Base-by-base conservation (phyloP, 495 filamentous ascomycete genomes). In the Choiromyces venosus region DNA sequence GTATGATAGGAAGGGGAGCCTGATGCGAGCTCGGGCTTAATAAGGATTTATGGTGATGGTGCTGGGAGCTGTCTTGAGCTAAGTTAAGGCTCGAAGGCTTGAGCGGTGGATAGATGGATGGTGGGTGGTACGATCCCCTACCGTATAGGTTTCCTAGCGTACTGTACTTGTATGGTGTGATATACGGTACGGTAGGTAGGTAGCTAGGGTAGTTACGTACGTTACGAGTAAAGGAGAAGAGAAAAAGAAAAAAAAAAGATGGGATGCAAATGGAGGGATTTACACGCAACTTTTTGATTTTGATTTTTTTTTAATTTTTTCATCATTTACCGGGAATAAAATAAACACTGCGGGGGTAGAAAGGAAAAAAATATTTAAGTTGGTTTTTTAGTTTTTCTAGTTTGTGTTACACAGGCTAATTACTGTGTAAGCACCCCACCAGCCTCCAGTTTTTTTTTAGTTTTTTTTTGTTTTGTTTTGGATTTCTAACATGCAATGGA, bases 191-290 rank as follows among this genome's bases (percentile, higher is more conserved):
- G n/a, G n/a, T n/a, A n/a, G n/a, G n/a, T n/a, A n/a, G n/a, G n/a
- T n/a, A n/a, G n/a, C n/a, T n/a, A n/a, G n/a, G n/a, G n/a, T n/a
- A n/a, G n/a, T n/a, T n/a, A n/a, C n/a, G n/a, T n/a, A n/a, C n/a
- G n/a, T n/a, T n/a, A n/a, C n/a, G 21, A 21, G 25, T 2, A 12
- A 25, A 9, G 25, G 8, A 10, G 9, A 18, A 3, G 5, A 42
- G 14, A 42, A 42, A 18, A 42, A 40, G 4, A 16, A 40, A n/a
- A 10, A n/a, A 12, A 56, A 61, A 61, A 33, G 52, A 61, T 61
- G 52, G 52, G 52, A 61, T 61, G 52, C 52, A 33, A 61, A 61
- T 29, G 52, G 25, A 61, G 52, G 52, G 46, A n/a, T 56, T n/a
- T 9, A 29, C 46, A 25, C 29, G 25, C 25, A 6, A 25, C n/a